phyloP scores from a whole-genome alignment of 2,329 filamentous ascomycete species.

The Hymenoscyphus linearis region DNA sequence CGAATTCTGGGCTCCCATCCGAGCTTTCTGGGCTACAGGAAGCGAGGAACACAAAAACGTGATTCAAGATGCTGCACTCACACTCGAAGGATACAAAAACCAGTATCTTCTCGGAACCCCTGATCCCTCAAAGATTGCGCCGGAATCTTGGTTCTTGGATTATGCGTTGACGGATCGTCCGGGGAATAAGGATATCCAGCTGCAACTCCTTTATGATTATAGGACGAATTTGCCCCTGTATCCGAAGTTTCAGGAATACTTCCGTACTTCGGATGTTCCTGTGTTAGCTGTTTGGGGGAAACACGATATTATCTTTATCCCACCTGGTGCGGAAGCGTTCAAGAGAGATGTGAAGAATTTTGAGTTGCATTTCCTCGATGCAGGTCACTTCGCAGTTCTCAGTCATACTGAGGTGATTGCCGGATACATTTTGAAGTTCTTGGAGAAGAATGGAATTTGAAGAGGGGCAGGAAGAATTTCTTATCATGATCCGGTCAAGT shows the following conservation, averaged over 20 bases:
- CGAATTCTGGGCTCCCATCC: conserved; percentile 26
- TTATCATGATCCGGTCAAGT: too few relatives aligned
- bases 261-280: conserved; percentile 45
- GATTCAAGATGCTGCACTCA: conserved; percentile 13
- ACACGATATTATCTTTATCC: conserved; percentile 47
- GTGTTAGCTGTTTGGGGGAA: conserved; percentile 55
- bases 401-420: conserved; percentile 20
- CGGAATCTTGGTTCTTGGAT: conserved; percentile 40
- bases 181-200: conserved; percentile 47
- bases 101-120: conserved; percentile 23
- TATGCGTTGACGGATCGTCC: conserved; percentile 44
- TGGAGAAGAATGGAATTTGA: conserved; percentile 23
- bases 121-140: conserved; percentile 12
- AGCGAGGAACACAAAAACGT: conserved; percentile 11
- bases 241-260: conserved; percentile 49
- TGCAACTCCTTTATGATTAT: conserved; percentile 55
- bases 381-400: conserved; percentile 48
- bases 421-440: conserved; percentile 23
- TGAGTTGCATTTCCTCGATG: conserved; percentile 47
- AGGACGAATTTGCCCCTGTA: conserved; percentile 49
- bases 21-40: conserved; percentile 17
- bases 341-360: conserved; percentile 44
- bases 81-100: conserved; percentile 20
- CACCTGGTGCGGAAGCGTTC: conserved; percentile 48
- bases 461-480: not conserved